Percentiles rank a stretch among this genome's conserved stretches.
Conservation (phyloP, 768 basidiomycete genomes). For the Dioszegia aurantiaca region DNA sequence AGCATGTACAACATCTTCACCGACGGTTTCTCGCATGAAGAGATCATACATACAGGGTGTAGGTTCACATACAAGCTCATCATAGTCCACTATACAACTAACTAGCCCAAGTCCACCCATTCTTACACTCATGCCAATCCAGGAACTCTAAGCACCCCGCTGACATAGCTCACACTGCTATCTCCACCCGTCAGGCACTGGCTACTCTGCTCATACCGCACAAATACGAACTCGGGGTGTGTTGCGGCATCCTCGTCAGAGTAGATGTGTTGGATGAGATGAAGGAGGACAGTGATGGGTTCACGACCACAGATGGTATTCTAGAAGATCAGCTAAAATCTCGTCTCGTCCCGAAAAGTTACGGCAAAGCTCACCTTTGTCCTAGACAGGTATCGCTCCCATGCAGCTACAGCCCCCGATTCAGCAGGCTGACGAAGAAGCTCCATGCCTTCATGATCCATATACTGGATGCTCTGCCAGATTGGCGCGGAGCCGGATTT, state of each 20-base stretch:
- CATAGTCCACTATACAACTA: too few species aligned
- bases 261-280: constrained; percentile 63
- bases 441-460: constrained; percentile 85
- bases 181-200: constrained; percentile 65
- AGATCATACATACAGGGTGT: background rate
- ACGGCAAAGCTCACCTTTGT: constrained; percentile 44
- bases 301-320: constrained; percentile 98
- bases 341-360: constrained; percentile 5
- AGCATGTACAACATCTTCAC: constrained; percentile 7
- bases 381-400: constrained; percentile 44
- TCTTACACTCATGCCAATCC: too few species aligned
- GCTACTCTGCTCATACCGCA: constrained; percentile 90
- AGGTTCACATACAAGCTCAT: background rate
- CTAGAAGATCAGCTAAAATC: constrained; percentile 61
- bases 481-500: constrained; percentile 59
- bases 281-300: constrained; percentile 87
- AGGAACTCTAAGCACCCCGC: constrained; percentile 55
- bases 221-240: constrained; percentile 65
- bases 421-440: constrained; percentile 35
- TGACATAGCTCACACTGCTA: constrained; percentile 95
- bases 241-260: constrained; percentile 53
- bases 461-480: constrained; percentile 71
- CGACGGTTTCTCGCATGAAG: too few species aligned
- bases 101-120: too few species aligned
- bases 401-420: constrained; percentile 36